phyloP scores from a whole-genome alignment of 805 yeast species.

The Zygoascus biomembranicola region DNA sequence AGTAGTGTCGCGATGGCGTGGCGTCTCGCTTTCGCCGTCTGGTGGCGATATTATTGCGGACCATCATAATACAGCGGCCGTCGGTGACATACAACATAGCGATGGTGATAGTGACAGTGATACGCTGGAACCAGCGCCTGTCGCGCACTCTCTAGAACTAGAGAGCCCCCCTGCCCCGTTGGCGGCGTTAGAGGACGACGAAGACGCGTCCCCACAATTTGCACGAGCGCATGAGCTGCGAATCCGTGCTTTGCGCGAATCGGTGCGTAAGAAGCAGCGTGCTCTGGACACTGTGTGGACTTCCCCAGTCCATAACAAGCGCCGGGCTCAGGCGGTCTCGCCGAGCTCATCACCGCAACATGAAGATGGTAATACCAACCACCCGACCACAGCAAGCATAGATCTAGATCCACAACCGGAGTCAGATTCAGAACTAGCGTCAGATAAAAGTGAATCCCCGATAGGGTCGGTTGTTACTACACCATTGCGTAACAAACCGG shows the following conservation, averaged over 20 bases:
- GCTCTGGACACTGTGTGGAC: neutral
- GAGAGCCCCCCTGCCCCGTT: neutral
- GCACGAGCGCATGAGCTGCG: neutral
- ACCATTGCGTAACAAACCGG: neutral
- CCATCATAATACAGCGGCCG: no score
- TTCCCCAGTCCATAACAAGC: neutral
- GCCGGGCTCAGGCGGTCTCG: neutral
- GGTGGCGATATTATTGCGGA: no score
- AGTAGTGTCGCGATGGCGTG: neutral
- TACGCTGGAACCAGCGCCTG: conserved; percentile 1
- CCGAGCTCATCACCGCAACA: neutral
- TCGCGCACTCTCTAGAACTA: neutral
- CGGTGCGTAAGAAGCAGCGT: neutral
- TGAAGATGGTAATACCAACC: neutral
- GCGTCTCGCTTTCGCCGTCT: neutral
- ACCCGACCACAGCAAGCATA: neutral
- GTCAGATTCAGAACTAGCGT: neutral
- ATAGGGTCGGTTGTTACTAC: neutral
- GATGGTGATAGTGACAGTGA: neutral
- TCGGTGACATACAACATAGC: no score
- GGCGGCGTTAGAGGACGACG: neutral
- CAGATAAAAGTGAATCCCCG: no score
- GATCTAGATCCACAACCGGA: neutral
- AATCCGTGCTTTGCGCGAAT: neutral
- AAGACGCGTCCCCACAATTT: neutral